These are phyloP conservation scores for Cordyceps fumosorosea DNA, from an alignment of 2,329 filamentous ascomycete genomes.

Conservation along the genomic window DNA sequence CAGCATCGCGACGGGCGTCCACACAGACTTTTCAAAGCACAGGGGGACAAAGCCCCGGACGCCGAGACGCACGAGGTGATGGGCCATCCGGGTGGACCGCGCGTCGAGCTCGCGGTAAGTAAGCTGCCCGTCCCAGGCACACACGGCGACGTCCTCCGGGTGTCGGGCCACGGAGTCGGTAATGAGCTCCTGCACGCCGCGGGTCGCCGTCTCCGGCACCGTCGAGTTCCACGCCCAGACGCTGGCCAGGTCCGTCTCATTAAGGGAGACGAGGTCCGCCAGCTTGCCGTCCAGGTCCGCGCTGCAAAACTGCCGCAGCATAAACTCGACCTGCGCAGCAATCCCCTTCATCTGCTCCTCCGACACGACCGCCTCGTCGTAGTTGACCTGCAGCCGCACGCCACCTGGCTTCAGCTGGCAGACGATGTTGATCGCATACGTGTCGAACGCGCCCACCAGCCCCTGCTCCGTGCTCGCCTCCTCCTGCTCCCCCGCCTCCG, in stretches of 20 bases:
- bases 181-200: not conserved
- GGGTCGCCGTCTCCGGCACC: not conserved
- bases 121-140: constrained; percentile 9
- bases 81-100: constrained; percentile 8
- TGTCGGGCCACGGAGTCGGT: not conserved
- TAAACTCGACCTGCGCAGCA: constrained; percentile 10
- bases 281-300: not conserved
- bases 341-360: constrained; percentile 11
- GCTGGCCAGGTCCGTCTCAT: not conserved
- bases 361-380: constrained; percentile 13
- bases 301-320: constrained; percentile 14
- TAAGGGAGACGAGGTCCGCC: not conserved
- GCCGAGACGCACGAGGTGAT: constrained; percentile 1
- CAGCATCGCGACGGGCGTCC: constrained; percentile 3
- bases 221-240: constrained; percentile 14
- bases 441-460: constrained; percentile 14
- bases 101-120: constrained; percentile 16
- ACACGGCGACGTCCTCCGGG: not conserved
- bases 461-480: constrained; percentile 1
- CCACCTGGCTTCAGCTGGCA: constrained; percentile 14
- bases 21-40: constrained; percentile 3
- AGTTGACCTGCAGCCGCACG: constrained; percentile 13
- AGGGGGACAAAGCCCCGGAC: not conserved
- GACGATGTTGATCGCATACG: constrained; percentile 15
- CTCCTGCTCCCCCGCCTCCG: constrained; percentile 1